Conservation (phyloP, 805 yeast species). For the Ogataea haglerorum region DNA sequence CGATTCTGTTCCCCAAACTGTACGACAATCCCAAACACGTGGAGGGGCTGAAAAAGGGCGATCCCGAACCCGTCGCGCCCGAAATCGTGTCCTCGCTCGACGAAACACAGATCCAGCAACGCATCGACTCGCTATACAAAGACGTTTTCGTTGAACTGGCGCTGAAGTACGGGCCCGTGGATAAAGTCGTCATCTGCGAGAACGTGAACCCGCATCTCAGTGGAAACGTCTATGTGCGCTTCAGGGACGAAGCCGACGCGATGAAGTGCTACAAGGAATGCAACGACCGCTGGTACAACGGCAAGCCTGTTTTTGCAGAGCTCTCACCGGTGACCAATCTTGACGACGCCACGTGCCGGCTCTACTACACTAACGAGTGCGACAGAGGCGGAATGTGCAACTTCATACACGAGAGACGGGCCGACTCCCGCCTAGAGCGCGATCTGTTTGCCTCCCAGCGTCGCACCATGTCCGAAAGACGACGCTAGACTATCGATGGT, state of each 20-base stretch:
- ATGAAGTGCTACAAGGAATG: conserved; percentile 54
- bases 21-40: conserved; percentile 55
- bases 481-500: background rate
- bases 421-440: conserved; percentile 34
- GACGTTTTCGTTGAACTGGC: conserved; percentile 68
- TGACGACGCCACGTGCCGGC: conserved; percentile 71
- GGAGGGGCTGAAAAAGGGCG: conserved; percentile 34
- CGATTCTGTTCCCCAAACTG: conserved; percentile 62
- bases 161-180: conserved; percentile 45
- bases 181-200: conserved; percentile 71
- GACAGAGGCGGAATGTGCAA: conserved; percentile 83
- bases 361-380: conserved; percentile 61
- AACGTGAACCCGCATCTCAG: conserved; percentile 77
- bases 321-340: conserved; percentile 70
- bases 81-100: conserved; percentile 7
- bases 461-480: conserved; percentile 4
- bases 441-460: conserved; percentile 21
- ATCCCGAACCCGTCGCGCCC: conserved; percentile 8
- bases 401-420: conserved; percentile 73
- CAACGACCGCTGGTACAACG: conserved; percentile 79
- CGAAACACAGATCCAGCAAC: conserved; percentile 38
- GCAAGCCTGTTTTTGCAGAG: conserved; percentile 75
- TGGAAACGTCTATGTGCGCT: conserved; percentile 81
- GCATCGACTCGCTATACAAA: conserved; percentile 60
- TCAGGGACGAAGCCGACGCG: conserved; percentile 54